Conservation (phyloP, 495 filamentous ascomycete genomes). For the Cercophora scortea region DNA sequence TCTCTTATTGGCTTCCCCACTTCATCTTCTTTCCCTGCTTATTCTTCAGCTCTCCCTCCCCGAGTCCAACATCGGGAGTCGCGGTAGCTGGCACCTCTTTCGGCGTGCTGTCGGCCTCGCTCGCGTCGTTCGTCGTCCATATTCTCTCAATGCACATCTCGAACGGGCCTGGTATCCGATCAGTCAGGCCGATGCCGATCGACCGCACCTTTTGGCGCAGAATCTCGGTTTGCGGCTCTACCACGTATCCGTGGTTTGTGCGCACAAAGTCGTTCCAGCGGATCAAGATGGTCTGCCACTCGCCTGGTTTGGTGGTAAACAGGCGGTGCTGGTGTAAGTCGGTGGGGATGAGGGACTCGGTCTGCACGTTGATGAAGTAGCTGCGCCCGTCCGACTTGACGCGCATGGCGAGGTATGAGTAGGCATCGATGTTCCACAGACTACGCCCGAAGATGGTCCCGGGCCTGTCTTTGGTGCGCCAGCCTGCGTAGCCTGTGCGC, state of each 20-base stretch:
- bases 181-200: constrained; percentile 81
- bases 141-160: constrained; percentile 76
- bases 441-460: constrained; percentile 70
- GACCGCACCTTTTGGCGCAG: constrained; percentile 75
- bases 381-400: constrained; percentile 84
- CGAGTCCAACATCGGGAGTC: background rate
- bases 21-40: constrained; percentile 37
- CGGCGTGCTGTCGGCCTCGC: constrained; percentile 28
- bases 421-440: constrained; percentile 83
- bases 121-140: constrained; percentile 64
- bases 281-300: constrained; percentile 90
- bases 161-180: constrained; percentile 79
- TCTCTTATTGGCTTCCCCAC: constrained; percentile 28
- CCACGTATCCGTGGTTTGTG: constrained; percentile 81
- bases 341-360: constrained; percentile 81
- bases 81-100: constrained; percentile 1
- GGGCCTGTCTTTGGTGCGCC: constrained; percentile 57
- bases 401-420: constrained; percentile 79
- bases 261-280: constrained; percentile 89
- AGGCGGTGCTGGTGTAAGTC: constrained; percentile 94
- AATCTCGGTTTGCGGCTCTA: constrained; percentile 86
- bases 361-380: constrained; percentile 94
- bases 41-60: constrained; percentile 35
- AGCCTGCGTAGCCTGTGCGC: constrained; percentile 80
- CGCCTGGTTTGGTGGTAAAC: constrained; percentile 68